These are phyloP conservation scores for Thalassiosira livingstoniorum DNA, from an alignment of 352 stramenopile genomes.

Conservation along the genomic window DNA sequence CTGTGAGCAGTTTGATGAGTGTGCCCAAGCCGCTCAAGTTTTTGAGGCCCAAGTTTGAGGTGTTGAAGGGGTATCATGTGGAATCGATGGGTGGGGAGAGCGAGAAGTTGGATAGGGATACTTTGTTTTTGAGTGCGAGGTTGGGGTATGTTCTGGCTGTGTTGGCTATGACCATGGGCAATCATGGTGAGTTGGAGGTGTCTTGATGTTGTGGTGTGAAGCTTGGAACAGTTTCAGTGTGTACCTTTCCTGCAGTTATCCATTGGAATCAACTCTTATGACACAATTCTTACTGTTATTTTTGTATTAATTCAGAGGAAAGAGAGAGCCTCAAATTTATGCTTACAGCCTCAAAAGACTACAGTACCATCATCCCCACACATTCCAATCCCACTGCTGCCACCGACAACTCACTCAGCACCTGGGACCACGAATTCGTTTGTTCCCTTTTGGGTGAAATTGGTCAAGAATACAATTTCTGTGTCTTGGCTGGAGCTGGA, in stretches of 20 bases:
- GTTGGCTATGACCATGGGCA: slow-evolving; percentile 98
- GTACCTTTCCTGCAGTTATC: background rate
- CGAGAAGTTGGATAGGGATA: slow-evolving; percentile 81
- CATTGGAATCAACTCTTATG: background rate
- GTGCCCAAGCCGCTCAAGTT: slow-evolving; percentile 99
- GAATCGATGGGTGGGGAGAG: slow-evolving; percentile 44
- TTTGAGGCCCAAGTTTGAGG: slow-evolving; percentile 93
- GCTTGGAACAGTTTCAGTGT: background rate
- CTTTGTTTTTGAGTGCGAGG: slow-evolving; percentile 75
- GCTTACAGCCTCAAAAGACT: slow-evolving; percentile 75
- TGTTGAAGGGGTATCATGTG: slow-evolving; percentile 89
- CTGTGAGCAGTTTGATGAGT: slow-evolving; percentile 98
- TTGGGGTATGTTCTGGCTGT: slow-evolving; percentile 89
- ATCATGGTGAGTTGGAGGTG: slow-evolving; percentile 68
- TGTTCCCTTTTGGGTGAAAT: slow-evolving; percentile 97
- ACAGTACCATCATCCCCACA: slow-evolving; percentile 59
- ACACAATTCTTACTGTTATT: background rate
- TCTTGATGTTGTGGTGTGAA: slow-evolving; percentile 3
- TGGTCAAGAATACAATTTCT: slow-evolving; percentile 91
- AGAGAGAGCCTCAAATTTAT: slow-evolving; percentile 89
- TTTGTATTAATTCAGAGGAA: slow-evolving; percentile 52
- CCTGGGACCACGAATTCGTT: slow-evolving; percentile 99
- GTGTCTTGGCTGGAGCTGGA: slow-evolving; percentile 74
- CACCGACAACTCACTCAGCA: slow-evolving; percentile 89
- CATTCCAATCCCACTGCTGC: slow-evolving; percentile 67